These are phyloP conservation scores for Microdochium bolleyi DNA, from an alignment of 2,329 filamentous ascomycete species.

Conservation along the genomic window DNA sequence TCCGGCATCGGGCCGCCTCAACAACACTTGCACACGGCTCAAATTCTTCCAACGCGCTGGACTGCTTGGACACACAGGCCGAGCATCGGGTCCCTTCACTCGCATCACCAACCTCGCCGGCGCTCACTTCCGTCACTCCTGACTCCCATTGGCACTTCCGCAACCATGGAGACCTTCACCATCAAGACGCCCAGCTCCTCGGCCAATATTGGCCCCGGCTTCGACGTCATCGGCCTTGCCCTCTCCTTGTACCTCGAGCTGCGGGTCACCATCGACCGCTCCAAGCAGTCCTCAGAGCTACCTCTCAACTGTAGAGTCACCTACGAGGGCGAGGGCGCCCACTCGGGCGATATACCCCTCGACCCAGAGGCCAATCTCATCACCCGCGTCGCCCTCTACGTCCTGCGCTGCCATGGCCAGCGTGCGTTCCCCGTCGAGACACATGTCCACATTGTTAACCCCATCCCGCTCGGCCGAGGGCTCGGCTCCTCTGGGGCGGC, in stretches of 20 bases:
- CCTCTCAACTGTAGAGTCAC: conserved; percentile 83
- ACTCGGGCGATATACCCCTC: conserved; percentile 65
- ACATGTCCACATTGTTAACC: conserved; percentile 90
- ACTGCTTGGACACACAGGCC: too few species aligned
- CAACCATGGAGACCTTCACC: conserved; percentile 50
- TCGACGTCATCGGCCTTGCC: conserved; percentile 94
- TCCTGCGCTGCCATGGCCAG: conserved; percentile 85
- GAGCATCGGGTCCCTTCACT: too few species aligned
- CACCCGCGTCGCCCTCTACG: conserved; percentile 88
- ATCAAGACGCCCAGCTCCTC: conserved; percentile 88
- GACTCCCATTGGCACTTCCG: neutral
- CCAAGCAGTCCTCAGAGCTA: conserved; percentile 41
- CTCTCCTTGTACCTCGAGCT: conserved; percentile 92
- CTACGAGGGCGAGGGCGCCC: conserved; percentile 77
- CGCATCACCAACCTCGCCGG: neutral
- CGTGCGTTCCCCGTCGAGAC: conserved; percentile 78
- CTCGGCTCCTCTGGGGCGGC: conserved; percentile 93
- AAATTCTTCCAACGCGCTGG: too few species aligned
- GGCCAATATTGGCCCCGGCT: conserved; percentile 94
- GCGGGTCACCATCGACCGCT: conserved; percentile 65
- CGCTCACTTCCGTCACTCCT: neutral
- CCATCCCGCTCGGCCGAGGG: conserved; percentile 85
- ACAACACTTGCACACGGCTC: too few species aligned
- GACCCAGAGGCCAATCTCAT: conserved; percentile 85
- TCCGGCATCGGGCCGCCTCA: too few species aligned